Base-by-base conservation (phyloP, 2,329 filamentous ascomycete genomes). In the Plenodomus lindquistii region DNA sequence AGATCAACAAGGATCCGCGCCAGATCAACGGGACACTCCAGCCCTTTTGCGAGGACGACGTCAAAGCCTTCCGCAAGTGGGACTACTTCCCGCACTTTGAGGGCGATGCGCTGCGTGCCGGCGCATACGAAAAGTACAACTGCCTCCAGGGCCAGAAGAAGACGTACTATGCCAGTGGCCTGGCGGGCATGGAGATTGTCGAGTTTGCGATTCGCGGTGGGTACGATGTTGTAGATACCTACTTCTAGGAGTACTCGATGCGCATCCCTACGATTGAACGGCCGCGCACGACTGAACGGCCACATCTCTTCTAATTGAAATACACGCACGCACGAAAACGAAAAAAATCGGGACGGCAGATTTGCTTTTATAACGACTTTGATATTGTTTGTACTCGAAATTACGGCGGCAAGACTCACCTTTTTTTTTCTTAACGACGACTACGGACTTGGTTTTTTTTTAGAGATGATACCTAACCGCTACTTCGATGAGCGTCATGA, bases 81-180 rank as follows among this genome's bases (percentile, higher is more conserved):
- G 69, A 73, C 18, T 73, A 73, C 46, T 72, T 73, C 40, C 70
- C 70, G 9, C 70, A 73, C 42, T 72, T 72, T 31, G 66, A 62
- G 34, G 54, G 52, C 21, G 51, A 63, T 31, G 56, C 64, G 2
- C 52, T 73, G 16, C 48, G 43, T 24, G 50, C 59, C 4, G 67
- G 65, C 4, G 62, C 61, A 1, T 73, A 73, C 39, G 53, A 40
- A 2, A 67, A 65, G 44, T 54, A 68, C n/a, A 69, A 70, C 13
- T 37, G 46, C 9, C 54, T 73, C n/a, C 70, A 73, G 37, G 70
- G 69, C n/a, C 56, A 63, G 41, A 67, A 69, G 44, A 70, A 71
- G 55, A 69, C 63, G 22, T 73, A 64, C 53, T 73, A 64, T 55
- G 69, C 67, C 17, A 71, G 67, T 44, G 70, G 62, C 18, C 62